Conservation (phyloP, 176 grass and related monocot genomes). For the Zea mays region Zm-B73-REFERENCE-NAM-5.0 NC_050097.1:44052501-44053000, state of each 20-base stretch:
- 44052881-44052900: not conserved
- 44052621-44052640: not conserved
- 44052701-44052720: constrained; percentile 90
- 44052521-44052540: constrained; percentile 83
- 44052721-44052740: constrained; percentile 62
- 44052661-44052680: constrained; percentile 68
- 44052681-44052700: constrained; percentile 92
- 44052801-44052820: not conserved
- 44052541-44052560: constrained; percentile 87
- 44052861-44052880: too few relatives aligned
- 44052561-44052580: constrained; percentile 21
- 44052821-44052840: not conserved
- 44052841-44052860: not conserved
- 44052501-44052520: constrained; percentile 1
- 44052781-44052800: constrained; percentile 69
- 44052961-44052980: not conserved
- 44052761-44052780: constrained; percentile 83
- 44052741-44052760: constrained; percentile 85
- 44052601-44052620: not conserved
- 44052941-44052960: not conserved
- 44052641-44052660: constrained; percentile 37
- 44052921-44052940: not conserved
- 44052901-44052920: not conserved
- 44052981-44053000: not conserved
- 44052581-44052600: not conserved